Conservation (phyloP, 2,329 filamentous ascomycete species). For the Hymenoscyphus albidus region DNA sequence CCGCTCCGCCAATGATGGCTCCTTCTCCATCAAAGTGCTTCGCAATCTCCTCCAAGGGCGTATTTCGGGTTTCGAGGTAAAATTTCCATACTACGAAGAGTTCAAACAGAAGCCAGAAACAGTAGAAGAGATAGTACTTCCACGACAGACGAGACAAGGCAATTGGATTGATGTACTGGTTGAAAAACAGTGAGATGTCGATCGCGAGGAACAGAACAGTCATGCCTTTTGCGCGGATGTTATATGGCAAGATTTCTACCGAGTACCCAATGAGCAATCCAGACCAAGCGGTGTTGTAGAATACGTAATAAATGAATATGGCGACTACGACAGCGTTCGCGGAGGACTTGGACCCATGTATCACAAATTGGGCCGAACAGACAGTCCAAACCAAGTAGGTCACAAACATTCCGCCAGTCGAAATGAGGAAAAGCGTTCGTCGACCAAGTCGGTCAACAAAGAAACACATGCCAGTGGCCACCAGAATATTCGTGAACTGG, state of each 20-base stretch:
- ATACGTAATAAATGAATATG: constrained; percentile 48
- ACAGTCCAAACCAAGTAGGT: constrained; percentile 34
- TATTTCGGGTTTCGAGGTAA: constrained; percentile 41
- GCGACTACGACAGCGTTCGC: constrained; percentile 38
- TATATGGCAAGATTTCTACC: constrained; percentile 31
- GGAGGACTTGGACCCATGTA: constrained; percentile 17
- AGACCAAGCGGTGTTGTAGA: constrained; percentile 37
- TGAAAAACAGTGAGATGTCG: constrained; percentile 41
- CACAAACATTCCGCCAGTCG: constrained; percentile 29
- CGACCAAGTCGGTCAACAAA: constrained; percentile 33
- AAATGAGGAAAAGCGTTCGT: constrained; percentile 25
- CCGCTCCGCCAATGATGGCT: constrained; percentile 27
- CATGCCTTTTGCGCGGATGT: constrained; percentile 35
- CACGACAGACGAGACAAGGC: constrained; percentile 37
- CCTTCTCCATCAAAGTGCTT: constrained; percentile 42
- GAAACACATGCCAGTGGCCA: constrained; percentile 30
- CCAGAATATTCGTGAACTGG: constrained; percentile 24
- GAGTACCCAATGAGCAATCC: constrained; percentile 27
- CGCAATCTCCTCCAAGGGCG: constrained; percentile 42
- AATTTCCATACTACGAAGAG: constrained; percentile 25
- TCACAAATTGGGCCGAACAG: constrained; percentile 22
- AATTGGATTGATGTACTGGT: constrained; percentile 40
- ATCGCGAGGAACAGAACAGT: constrained; percentile 42
- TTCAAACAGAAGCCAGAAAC: constrained; percentile 32
- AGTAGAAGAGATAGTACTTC: constrained; percentile 43